Percentiles rank a stretch among this genome's conserved stretches.
phyloP scores from a whole-genome alignment of 768 basidiomycete species.

The Bullera alba region DNA sequence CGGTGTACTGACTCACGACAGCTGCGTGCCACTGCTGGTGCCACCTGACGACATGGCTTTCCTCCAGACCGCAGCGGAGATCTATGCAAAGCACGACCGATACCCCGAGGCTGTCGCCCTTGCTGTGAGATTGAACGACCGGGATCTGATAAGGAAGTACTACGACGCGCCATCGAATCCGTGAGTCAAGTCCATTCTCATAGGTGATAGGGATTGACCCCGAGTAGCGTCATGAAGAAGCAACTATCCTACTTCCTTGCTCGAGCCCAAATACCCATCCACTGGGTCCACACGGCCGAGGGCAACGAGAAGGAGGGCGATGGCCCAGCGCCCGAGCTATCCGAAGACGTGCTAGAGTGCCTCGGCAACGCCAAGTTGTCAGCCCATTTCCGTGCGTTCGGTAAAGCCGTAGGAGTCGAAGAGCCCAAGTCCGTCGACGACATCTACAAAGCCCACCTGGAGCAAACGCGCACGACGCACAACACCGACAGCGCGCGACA shows the following conservation, averaged over 20 bases:
- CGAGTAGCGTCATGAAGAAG: slow-evolving; percentile 71
- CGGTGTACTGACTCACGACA: slow-evolving; percentile 34
- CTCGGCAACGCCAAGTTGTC: slow-evolving; percentile 80
- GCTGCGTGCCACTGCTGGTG: slow-evolving; percentile 81
- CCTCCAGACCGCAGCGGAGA: slow-evolving; percentile 75
- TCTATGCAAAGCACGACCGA: slow-evolving; percentile 78
- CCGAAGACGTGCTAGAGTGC: slow-evolving; percentile 76
- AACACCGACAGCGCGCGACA: slow-evolving; percentile 88
- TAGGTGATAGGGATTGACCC: not conserved
- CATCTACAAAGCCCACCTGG: slow-evolving; percentile 93
- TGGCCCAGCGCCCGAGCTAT: slow-evolving; percentile 57
- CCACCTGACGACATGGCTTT: slow-evolving; percentile 89
- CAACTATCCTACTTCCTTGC: slow-evolving; percentile 92
- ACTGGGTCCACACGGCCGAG: slow-evolving; percentile 68
- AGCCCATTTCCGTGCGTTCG: slow-evolving; percentile 77
- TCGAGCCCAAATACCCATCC: slow-evolving; percentile 79
- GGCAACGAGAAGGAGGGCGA: slow-evolving; percentile 53
- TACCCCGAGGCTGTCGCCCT: slow-evolving; percentile 86
- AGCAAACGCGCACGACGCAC: slow-evolving; percentile 71
- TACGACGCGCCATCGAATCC: slow-evolving; percentile 85
- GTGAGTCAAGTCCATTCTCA: slow-evolving; percentile 49
- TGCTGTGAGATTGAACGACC: slow-evolving; percentile 75
- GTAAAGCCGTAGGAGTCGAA: slow-evolving; percentile 81
- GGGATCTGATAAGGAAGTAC: slow-evolving; percentile 71
- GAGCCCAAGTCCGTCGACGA: slow-evolving; percentile 91